These are phyloP conservation scores for Solanum aculeatissimum DNA, from an alignment of 305 asterid genomes.

Conservation along the genomic window DNA sequence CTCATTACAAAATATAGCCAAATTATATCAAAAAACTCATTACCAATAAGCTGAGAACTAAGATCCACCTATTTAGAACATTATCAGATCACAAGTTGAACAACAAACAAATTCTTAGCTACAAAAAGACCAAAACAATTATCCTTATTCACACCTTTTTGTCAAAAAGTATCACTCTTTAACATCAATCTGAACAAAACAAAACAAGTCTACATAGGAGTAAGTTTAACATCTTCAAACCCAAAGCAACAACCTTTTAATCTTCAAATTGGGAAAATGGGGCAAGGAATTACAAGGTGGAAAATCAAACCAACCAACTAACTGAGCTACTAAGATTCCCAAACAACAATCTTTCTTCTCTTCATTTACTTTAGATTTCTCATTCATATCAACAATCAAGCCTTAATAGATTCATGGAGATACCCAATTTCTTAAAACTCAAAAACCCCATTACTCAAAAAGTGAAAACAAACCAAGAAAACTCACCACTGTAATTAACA, in stretches of 20 bases:
- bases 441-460: not conserved
- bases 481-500: constrained; percentile 82
- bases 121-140: not conserved
- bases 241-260: not conserved
- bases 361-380: not conserved
- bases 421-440: not conserved
- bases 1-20: not conserved
- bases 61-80: not conserved
- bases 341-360: not conserved
- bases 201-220: not conserved
- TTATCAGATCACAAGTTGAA: not conserved
- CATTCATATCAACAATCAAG: not conserved
- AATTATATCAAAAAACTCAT: not conserved
- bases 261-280: not conserved
- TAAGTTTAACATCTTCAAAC: not conserved
- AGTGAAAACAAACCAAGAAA: not conserved
- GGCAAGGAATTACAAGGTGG: not conserved
- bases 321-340: not conserved
- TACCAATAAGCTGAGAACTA: not conserved
- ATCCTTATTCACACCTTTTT: not conserved
- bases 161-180: not conserved
- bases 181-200: not conserved
- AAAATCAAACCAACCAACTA: not conserved
- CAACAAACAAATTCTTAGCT: not conserved
- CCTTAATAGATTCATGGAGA: not conserved